Conservation (phyloP, 164 flowering plant genomes). For the Annona cherimola region DNA sequence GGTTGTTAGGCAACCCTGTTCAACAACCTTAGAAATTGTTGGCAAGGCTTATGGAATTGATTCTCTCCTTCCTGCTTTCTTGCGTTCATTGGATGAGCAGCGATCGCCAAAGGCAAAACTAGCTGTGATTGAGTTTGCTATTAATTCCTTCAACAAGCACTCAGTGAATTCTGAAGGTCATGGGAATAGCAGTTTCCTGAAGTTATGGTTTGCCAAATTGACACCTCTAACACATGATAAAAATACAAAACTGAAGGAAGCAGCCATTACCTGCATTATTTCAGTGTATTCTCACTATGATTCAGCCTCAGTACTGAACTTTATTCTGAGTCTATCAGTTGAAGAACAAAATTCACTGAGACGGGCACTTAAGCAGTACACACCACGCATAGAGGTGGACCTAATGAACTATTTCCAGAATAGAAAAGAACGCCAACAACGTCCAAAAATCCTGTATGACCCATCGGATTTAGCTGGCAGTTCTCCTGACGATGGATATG, state of each 20-base stretch:
- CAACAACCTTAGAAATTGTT: conserved; percentile 78
- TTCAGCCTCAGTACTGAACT: conserved; percentile 70
- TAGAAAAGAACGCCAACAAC: conserved; percentile 82
- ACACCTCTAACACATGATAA: conserved; percentile 80
- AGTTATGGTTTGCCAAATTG: conserved; percentile 93
- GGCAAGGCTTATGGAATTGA: conserved; percentile 85
- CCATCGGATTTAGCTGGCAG: conserved; percentile 80
- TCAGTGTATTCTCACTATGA: conserved; percentile 83
- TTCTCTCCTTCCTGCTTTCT: conserved; percentile 90
- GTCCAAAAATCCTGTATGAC: conserved; percentile 71
- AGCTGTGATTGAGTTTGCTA: conserved; percentile 96
- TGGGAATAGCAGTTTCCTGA: conserved; percentile 71
- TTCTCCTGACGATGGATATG: conserved; percentile 92
- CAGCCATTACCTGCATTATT: conserved; percentile 84
- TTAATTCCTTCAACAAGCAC: conserved; percentile 81
- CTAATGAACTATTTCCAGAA: conserved; percentile 84
- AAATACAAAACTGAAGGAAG: conserved; percentile 87
- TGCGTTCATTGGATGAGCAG: conserved; percentile 98
- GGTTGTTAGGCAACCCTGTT: conserved; percentile 86
- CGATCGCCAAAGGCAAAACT: conserved; percentile 98
- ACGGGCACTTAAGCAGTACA: conserved; percentile 87
- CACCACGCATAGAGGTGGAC: conserved; percentile 98
- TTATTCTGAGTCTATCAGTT: conserved; percentile 84
- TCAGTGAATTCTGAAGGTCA: conserved; percentile 60
- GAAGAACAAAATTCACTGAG: conserved; percentile 95